These are phyloP conservation scores for Cryphonectria nitschkei DNA, from an alignment of 2,329 filamentous ascomycete species.

Conservation along the genomic window DNA sequence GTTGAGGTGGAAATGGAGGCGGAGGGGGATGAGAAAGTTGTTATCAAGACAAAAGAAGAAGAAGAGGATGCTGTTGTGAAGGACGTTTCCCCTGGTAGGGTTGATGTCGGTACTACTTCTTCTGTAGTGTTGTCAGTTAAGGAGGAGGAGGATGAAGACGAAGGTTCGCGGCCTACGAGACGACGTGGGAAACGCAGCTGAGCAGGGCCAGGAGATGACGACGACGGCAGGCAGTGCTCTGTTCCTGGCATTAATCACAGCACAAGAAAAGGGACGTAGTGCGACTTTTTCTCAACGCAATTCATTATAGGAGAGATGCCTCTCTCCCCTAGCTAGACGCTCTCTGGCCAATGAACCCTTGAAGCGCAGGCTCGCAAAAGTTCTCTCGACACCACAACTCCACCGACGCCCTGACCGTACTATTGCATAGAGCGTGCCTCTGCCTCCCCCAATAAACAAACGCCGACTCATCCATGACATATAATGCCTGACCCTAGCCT, in stretches of 20 bases:
- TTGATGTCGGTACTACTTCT: constrained; percentile 18
- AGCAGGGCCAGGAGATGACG: neutral
- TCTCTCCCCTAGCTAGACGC: neutral
- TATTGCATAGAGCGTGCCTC: neutral
- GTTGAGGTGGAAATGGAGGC: constrained; percentile 37
- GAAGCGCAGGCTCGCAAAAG: neutral
- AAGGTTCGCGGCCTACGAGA: constrained; percentile 26
- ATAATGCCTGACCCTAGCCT: neutral
- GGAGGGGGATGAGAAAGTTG: constrained; percentile 33
- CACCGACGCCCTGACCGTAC: neutral
- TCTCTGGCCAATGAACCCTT: neutral
- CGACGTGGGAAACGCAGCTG: constrained; percentile 27
- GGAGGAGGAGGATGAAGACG: constrained; percentile 35
- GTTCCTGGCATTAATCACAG: neutral
- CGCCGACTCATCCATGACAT: neutral
- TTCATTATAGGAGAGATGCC: neutral
- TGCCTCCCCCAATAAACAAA: neutral
- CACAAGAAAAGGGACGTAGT: no score
- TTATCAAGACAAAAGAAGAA: constrained; percentile 37
- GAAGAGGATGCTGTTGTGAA: constrained; percentile 34
- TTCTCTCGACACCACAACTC: neutral
- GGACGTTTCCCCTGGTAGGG: constrained; percentile 33
- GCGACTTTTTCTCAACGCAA: neutral
- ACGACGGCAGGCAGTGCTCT: neutral
- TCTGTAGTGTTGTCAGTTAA: constrained; percentile 31